phyloP scores from a whole-genome alignment of 73 alveolate species.

The Vitrella brassicaformis region DNA sequence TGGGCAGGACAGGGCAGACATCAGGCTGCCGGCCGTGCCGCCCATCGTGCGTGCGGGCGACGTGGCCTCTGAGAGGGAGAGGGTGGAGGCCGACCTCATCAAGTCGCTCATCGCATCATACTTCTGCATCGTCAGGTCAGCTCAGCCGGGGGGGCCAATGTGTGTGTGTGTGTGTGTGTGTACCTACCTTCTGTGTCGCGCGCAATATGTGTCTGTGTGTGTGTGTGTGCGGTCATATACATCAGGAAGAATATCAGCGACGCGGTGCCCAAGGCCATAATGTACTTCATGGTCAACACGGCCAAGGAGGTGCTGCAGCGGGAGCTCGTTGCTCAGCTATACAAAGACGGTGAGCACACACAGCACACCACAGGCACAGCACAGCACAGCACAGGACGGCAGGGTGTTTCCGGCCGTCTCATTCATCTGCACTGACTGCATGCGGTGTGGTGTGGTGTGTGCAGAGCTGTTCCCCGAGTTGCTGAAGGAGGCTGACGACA shows the following conservation, averaged over 20 bases:
- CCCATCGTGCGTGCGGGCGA: too few relatives aligned
- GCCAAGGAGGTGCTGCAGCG: slow-evolving; percentile 21
- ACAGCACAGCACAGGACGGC: too few relatives aligned
- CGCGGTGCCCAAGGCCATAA: slow-evolving; percentile 38
- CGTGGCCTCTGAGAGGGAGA: background rate
- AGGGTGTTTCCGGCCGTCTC: slow-evolving; percentile 19
- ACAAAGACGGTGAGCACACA: slow-evolving; percentile 22
- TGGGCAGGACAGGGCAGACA: too few relatives aligned
- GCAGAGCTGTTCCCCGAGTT: background rate
- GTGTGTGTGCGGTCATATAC: background rate
- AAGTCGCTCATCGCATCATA: slow-evolving; percentile 40
- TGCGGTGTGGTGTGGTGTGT: background rate
- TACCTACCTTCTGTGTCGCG: background rate
- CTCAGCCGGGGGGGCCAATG: too few relatives aligned
- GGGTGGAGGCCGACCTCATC: slow-evolving; percentile 42
- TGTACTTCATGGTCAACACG: slow-evolving; percentile 39
- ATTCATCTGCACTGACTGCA: background rate
- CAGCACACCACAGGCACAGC: too few relatives aligned
- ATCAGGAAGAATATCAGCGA: slow-evolving; percentile 37
- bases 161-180: background rate
- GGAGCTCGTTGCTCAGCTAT: slow-evolving; percentile 38
- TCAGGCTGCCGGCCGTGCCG: too few relatives aligned
- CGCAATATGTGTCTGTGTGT: background rate
- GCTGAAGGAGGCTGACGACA: background rate
- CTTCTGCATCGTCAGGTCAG: slow-evolving; percentile 24